These are phyloP conservation scores for Ascochyta viciae-villosae DNA, from an alignment of 2,329 filamentous ascomycete species.

Conservation along the genomic window DNA sequence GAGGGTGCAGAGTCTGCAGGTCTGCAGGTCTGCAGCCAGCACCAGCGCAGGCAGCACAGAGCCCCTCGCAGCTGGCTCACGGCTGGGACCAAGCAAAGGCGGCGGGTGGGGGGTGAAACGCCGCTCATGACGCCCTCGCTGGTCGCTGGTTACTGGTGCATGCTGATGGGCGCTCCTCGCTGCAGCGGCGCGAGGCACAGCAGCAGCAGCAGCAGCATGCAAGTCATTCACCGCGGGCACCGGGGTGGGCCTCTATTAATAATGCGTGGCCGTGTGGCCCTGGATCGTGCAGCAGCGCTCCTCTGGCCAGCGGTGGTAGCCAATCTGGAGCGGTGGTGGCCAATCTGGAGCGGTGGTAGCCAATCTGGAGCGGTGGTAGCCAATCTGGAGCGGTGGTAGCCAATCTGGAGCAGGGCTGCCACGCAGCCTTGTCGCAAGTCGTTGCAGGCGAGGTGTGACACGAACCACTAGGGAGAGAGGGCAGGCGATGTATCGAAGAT, in stretches of 20 bases:
- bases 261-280: constrained; percentile 19
- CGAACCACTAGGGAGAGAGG: constrained; percentile 33
- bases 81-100: constrained; percentile 6
- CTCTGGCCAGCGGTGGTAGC: constrained; percentile 17
- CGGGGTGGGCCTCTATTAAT: constrained; percentile 19
- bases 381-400: constrained; percentile 14
- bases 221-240: constrained; percentile 19
- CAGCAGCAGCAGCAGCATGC: constrained; percentile 9
- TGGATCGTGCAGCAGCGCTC: constrained; percentile 32
- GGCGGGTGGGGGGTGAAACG: constrained; percentile 9
- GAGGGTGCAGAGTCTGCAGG: constrained; percentile 13
- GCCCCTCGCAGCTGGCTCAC: constrained; percentile 7
- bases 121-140: constrained; percentile 7
- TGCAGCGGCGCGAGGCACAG: constrained; percentile 12
- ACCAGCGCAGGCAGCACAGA: constrained; percentile 11
- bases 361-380: too few relatives aligned
- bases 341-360: constrained; percentile 9
- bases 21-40: background rate
- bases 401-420: constrained; percentile 28
- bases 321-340: too few relatives aligned
- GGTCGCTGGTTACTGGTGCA: too few relatives aligned
- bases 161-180: background rate
- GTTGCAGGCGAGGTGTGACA: constrained; percentile 33
- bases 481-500: constrained; percentile 33
- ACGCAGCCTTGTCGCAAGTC: constrained; percentile 36